These are phyloP conservation scores for Tylopilus orsonianus DNA, from an alignment of 1,284 basidiomycete species.

Conservation along the genomic window DNA sequence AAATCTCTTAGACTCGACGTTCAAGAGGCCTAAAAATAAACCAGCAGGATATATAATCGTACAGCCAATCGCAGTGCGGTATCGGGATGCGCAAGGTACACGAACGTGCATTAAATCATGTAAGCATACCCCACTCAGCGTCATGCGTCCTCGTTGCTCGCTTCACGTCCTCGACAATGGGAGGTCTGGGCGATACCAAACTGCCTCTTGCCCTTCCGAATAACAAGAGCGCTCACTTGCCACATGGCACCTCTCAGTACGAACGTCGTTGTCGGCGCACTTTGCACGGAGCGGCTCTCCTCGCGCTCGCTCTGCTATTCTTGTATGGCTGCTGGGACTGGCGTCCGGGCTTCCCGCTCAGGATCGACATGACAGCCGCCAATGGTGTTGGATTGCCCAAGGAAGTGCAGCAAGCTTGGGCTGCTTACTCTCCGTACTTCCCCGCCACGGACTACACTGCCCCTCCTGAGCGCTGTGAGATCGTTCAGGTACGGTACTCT, in stretches of 20 bases:
- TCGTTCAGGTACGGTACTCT: conserved; percentile 50
- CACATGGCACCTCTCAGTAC: neutral
- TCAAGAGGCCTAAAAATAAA: no score
- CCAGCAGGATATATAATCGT: no score
- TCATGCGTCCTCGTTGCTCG: neutral
- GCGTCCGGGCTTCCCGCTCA: neutral
- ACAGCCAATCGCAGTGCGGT: no score
- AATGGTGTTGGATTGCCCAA: conserved; percentile 20
- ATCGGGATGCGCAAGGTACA: no score
- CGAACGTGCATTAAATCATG: no score
- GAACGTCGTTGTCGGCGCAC: conserved; percentile 2
- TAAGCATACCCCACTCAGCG: no score
- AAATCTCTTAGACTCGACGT: no score
- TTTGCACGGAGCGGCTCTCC: conserved; percentile 6
- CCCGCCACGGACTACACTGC: conserved; percentile 45
- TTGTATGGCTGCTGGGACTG: conserved; percentile 7
- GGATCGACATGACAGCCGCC: neutral
- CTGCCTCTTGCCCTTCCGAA: conserved; percentile 11
- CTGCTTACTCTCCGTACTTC: conserved; percentile 60
- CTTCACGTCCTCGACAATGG: no score
- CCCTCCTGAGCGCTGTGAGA: conserved; percentile 48
- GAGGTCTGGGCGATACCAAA: neutral
- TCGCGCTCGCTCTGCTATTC: conserved; percentile 22
- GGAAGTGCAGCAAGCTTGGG: conserved; percentile 45
- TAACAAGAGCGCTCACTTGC: conserved; percentile 7